Percentiles rank a stretch among this genome's conserved stretches.
phyloP scores from a whole-genome alignment of 2,329 filamentous ascomycete species.

The Helotiales sp. region DNA sequence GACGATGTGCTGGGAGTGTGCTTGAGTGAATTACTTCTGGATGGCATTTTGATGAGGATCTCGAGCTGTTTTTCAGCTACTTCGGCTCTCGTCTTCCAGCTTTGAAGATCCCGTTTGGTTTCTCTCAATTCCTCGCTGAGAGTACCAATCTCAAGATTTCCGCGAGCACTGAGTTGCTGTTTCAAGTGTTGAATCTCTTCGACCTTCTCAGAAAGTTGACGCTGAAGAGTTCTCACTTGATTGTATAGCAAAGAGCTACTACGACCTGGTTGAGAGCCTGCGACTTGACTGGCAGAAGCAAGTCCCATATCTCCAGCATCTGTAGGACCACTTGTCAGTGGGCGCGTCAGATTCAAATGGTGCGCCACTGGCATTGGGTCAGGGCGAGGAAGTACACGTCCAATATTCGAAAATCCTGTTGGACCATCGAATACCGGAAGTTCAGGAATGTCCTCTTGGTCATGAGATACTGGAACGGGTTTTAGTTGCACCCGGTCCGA shows the following conservation, averaged over 20 bases:
- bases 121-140: conserved; percentile 55
- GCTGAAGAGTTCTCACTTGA: conserved; percentile 56
- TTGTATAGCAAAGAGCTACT: conserved; percentile 49
- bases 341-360: conserved; percentile 18
- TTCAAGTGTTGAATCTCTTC: conserved; percentile 54
- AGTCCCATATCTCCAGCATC: not conserved
- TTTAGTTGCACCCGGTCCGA: not conserved
- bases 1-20: conserved; percentile 4
- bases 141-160: conserved; percentile 50
- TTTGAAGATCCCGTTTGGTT: conserved; percentile 49
- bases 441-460: not conserved
- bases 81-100: conserved; percentile 62
- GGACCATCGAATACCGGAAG: conserved; percentile 11
- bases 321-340: not conserved
- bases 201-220: conserved; percentile 50
- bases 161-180: conserved; percentile 52
- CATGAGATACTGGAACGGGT: not conserved
- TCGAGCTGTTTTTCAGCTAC: conserved; percentile 58
- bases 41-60: conserved; percentile 38
- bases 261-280: conserved; percentile 20
- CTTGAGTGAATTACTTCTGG: conserved; percentile 17
- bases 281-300: conserved; percentile 1
- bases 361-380: conserved; percentile 24
- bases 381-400: conserved; percentile 10
- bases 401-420: conserved; percentile 6